Base-by-base conservation (phyloP, 2,329 filamentous ascomycete genomes). In the Hymenoscyphus salicellus region DNA sequence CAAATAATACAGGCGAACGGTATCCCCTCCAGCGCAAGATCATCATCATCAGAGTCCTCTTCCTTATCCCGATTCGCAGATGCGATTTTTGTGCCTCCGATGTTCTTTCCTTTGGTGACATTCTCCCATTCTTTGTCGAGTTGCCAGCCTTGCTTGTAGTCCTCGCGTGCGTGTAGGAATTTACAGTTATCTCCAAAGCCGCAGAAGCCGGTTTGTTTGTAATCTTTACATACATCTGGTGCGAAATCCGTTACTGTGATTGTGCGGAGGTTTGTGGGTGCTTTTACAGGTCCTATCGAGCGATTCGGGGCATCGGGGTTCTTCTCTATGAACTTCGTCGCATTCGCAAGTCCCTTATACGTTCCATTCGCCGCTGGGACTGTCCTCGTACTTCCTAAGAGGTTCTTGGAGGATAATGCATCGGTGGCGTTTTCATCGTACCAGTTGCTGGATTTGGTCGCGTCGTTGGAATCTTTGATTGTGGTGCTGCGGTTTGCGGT, bases 191-290 rank as follows among this genome's bases (percentile, higher is more conserved):
- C 74, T 30, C 69, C 72, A 52, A 72, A 74, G 2, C 72, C 72
- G 49, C 72, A 74, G 57, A 72, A 89, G 0, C 89, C 89, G 0
- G 89, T 95, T 72, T 91, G 85, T 71, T 94, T 94, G 78, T 92
- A 95, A 75, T 98, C 95, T 77, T 98, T 98, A 79, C 95, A 99
- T 0, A 96, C 91, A 70, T 98, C 94, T 0, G 94, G 92, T 0
- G 91, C 89, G 75, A 92, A 98, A 75, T 99, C 95, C 36, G 88
- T 96, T 6, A 94, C 85, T 0, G 93, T 98, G 68, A 96, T 89
- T 1, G 91, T 96, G 60, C 95, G 88, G 63, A 99, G 89, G 73
- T 98, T 98, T 1, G 91, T 91, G 0, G 94, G 85, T 1, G 91
- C 90, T 77, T 97, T 97, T 67, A 96, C 84, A 0, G 95, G 95